A percentile compares a stretch with the other conserved stretches of the same genome.
These are phyloP conservation scores for Mrakia frigida DNA, from an alignment of 768 basidiomycete genomes.

Conservation along the genomic window DNA sequence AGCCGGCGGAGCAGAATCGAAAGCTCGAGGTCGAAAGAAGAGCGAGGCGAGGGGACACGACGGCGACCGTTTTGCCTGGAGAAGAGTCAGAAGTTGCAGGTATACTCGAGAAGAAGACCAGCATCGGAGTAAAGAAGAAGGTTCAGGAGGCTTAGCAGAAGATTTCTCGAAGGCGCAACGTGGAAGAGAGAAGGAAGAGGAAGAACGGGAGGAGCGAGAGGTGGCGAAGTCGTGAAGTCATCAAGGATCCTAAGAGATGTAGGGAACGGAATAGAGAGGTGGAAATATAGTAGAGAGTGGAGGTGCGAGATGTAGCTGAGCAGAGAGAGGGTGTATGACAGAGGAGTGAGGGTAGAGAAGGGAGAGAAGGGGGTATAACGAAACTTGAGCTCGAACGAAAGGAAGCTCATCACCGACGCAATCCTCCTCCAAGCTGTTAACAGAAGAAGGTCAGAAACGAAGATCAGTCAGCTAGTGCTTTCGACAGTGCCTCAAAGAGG, in stretches of 20 bases:
- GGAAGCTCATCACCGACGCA: conserved; percentile 11
- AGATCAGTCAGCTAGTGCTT: not conserved
- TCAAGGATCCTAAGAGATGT: not conserved
- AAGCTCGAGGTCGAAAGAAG: no score
- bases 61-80: no score
- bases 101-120: not conserved
- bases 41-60: no score
- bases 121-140: not conserved
- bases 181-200: not conserved
- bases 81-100: no score
- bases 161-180: not conserved
- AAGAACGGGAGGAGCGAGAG: not conserved
- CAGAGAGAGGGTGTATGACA: not conserved
- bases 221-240: conserved; percentile 7
- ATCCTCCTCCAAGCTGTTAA: conserved; percentile 9
- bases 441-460: no score
- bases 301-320: not conserved
- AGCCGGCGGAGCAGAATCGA: no score
- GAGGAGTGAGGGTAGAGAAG: not conserved
- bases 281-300: not conserved
- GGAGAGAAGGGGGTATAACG: not conserved
- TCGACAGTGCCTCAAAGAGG: not conserved
- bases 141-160: not conserved
- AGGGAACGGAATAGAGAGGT: not conserved
- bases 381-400: not conserved